Evolutionary conservation across 2,329 filamentous ascomycete species (phyloP), one percentile per base, ranked within the genome.

Genomic region (Rhytidhysteron rufulum): DNA sequence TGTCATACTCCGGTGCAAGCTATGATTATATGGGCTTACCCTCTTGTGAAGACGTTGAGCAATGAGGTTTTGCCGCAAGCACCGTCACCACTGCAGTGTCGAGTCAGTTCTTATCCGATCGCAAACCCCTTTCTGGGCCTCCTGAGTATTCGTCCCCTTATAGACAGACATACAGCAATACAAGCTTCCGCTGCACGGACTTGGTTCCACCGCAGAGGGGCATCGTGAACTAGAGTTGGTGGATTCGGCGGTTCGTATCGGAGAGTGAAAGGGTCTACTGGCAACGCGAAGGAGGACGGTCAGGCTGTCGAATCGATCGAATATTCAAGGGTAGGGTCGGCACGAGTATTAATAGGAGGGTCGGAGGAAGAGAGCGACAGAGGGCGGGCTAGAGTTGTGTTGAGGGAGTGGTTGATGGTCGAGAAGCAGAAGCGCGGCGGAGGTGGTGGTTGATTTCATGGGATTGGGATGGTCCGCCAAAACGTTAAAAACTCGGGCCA

Each of bases 1-100:
- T 13, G 17, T 34, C 24, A 15, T 13, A 27, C n/a, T 17, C 18
- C 16, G 21, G 20, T 16, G 20, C 32, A n/a, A 25, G 9, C 39
- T 16, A 17, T 9, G 10, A 30, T 31, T 17, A 39, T 43, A 29
- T 34, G 43, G 39, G 73, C 81, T 56, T 73, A 94, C 86, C 91
- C 91, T 85, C 91, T 83, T 54, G 93, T 98, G 72, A 98, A 98
- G 66, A 98, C 93, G 66, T 98, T 98, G 58, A 98, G 73, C 60
- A 97, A 71, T 50, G 90, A 96, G 40, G 93, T 98, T 78, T 98
- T 98, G 63, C 91, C 91, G 69, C 86, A 94, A 55, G 91, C 91
- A 77, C 91, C 91, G 66, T 97, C 91, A 58, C 91, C 91, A 63
- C 89, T 95, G 49, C 47, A 36, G 34, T 18, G 45, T 15, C n/a